Evolutionary conservation across 23 red algal species (phyloP).

Genomic region (Gracilaria domingensis): DNA sequence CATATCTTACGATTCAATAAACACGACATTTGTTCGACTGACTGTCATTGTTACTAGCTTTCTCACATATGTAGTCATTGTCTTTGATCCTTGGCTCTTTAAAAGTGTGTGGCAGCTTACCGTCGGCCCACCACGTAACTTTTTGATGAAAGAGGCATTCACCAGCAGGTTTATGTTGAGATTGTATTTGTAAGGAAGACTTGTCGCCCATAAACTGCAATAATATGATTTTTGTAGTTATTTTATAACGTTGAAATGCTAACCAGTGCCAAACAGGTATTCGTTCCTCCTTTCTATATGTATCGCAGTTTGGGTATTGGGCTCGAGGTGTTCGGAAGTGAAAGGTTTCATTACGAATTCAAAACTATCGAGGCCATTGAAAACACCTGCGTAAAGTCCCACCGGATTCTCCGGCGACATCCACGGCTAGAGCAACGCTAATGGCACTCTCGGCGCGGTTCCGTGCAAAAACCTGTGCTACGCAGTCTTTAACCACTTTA

Average conservation of each 20-base stretch:
- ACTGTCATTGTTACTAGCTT: no score
- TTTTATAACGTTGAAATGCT: neutral
- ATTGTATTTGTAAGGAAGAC: neutral
- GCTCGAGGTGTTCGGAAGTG: constrained; percentile 20
- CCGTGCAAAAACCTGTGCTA: constrained; percentile 69
- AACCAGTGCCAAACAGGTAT: neutral
- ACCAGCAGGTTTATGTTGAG: neutral
- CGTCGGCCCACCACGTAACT: no score
- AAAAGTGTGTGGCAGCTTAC: no score
- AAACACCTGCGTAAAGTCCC: constrained; percentile 24
- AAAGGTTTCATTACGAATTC: constrained; percentile 15
- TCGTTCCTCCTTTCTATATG: neutral
- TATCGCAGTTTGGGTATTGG: constrained; percentile 13
- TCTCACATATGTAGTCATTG: no score
- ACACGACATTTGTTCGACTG: no score
- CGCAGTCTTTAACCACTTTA: constrained; percentile 82
- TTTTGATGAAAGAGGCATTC: no score
- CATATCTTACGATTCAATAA: no score
- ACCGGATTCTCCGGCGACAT: constrained; percentile 9
- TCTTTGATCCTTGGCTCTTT: no score
- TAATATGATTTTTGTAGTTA: neutral
- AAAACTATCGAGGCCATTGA: constrained; percentile 32
- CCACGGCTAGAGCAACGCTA: constrained; percentile 26
- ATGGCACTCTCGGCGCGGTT: constrained; percentile 7
- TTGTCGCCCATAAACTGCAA: neutral